phyloP scores from a whole-genome alignment of 495 filamentous ascomycete genomes.

The Penicillium goetzii region DNA sequence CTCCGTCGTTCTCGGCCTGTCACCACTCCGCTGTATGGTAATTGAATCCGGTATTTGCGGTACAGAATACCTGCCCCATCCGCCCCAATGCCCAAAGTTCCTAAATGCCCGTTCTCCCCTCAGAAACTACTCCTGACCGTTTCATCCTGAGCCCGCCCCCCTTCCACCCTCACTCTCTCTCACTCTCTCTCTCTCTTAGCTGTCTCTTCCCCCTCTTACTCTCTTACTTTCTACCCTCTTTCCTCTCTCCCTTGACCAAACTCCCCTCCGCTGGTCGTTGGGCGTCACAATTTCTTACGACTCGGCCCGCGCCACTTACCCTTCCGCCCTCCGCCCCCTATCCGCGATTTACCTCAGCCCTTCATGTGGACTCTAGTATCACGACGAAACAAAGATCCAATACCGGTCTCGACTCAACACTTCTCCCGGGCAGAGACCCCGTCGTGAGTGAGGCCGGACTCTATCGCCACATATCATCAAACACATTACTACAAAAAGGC shows the following conservation, averaged over 20 bases:
- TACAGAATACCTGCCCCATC: neutral
- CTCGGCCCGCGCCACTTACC: constrained; percentile 15
- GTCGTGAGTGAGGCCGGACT: constrained; percentile 25
- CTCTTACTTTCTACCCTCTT: constrained; percentile 9
- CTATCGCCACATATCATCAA: neutral
- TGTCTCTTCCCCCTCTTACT: constrained; percentile 15
- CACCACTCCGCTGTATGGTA: neutral
- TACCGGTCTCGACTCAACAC: constrained; percentile 30
- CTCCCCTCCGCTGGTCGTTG: constrained; percentile 40
- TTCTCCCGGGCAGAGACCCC: constrained; percentile 32
- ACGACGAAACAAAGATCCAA: constrained; percentile 31
- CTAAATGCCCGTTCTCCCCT: neutral
- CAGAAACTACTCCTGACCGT: constrained; percentile 2
- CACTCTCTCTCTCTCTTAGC: neutral
- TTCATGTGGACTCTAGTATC: constrained; percentile 47
- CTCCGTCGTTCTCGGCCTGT: neutral
- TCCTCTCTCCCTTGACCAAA: constrained; percentile 13
- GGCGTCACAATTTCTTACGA: constrained; percentile 32
- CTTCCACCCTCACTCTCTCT: neutral
- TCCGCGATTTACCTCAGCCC: constrained; percentile 35
- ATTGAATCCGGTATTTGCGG: neutral
- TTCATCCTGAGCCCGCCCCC: neutral
- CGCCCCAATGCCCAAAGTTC: neutral
- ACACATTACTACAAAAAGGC: neutral
- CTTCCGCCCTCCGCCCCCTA: constrained; percentile 23